Conservation (phyloP, 352 stramenopile species). For the Phytophthora constricta region DNA sequence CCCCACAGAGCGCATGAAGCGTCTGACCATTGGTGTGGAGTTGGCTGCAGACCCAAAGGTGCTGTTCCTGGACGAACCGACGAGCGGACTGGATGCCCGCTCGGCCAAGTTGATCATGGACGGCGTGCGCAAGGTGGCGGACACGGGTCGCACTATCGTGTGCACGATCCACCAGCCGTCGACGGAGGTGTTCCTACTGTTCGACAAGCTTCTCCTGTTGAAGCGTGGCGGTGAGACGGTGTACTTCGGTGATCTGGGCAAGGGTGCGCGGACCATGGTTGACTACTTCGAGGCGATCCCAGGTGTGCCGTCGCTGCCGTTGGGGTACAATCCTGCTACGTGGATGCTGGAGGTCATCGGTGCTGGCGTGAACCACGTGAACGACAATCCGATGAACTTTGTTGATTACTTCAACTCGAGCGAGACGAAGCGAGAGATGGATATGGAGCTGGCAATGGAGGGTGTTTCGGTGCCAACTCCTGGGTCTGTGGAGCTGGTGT, state of each 20-base stretch:
- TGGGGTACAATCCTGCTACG: conserved; percentile 84
- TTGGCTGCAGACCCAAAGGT: conserved; percentile 79
- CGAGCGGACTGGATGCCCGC: conserved; percentile 53
- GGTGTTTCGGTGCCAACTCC: conserved; percentile 2
- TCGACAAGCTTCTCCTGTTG: conserved; percentile 88
- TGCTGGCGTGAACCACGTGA: conserved; percentile 22
- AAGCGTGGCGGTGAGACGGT: conserved; percentile 83
- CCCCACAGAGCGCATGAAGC: conserved; percentile 52
- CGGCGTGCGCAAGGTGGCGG: conserved; percentile 59
- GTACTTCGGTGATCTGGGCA: conserved; percentile 83
- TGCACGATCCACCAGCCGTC: conserved; percentile 93
- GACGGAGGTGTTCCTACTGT: conserved; percentile 83
- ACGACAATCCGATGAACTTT: conserved; percentile 29
- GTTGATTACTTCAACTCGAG: conserved; percentile 31
- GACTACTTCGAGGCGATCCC: conserved; percentile 80
- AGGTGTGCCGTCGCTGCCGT: conserved; percentile 48
- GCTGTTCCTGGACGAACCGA: conserved; percentile 80
- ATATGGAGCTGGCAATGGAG: conserved; percentile 33
- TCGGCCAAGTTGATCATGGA: conserved; percentile 80
- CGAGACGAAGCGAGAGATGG: conserved; percentile 7
- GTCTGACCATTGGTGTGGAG: conserved; percentile 84
- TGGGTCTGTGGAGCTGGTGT: conserved; percentile 30
- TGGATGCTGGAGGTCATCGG: conserved; percentile 88
- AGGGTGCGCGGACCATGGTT: conserved; percentile 48
- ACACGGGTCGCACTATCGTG: conserved; percentile 79